Evolutionary conservation across 2,329 filamentous ascomycete species (phyloP).

Genomic region (Beauveria scarabaeidicola): DNA sequence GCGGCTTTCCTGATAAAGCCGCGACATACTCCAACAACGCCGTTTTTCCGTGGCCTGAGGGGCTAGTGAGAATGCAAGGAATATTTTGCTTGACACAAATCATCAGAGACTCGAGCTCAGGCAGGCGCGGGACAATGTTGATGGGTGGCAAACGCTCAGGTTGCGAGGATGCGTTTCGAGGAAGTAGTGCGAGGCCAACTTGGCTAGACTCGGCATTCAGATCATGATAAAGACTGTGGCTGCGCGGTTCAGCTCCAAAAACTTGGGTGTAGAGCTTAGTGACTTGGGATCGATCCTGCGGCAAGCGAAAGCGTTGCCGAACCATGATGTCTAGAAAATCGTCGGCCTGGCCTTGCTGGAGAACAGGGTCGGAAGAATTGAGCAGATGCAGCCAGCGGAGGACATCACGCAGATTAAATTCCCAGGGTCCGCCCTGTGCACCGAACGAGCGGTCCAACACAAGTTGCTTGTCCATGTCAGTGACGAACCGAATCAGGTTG

Average conservation of each 20-base stretch:
- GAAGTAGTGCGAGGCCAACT: slow-evolving; percentile 67
- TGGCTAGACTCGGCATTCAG: slow-evolving; percentile 60
- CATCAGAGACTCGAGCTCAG: slow-evolving; percentile 76
- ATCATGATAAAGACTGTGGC: slow-evolving; percentile 63
- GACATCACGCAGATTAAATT: slow-evolving; percentile 88
- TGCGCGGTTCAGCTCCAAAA: slow-evolving; percentile 45
- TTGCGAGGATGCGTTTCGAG: slow-evolving; percentile 48
- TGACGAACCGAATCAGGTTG: slow-evolving; percentile 71
- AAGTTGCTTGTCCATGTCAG: slow-evolving; percentile 65
- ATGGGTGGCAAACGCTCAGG: slow-evolving; percentile 43
- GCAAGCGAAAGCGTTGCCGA: slow-evolving; percentile 74
- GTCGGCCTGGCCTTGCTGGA: slow-evolving; percentile 50
- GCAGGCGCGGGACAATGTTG: slow-evolving; percentile 47
- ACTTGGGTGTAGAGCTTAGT: slow-evolving; percentile 56
- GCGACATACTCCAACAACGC: slow-evolving; percentile 71
- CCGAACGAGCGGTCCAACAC: slow-evolving; percentile 51
- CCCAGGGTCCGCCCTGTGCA: slow-evolving; percentile 72
- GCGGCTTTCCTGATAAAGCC: slow-evolving; percentile 62
- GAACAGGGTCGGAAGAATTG: slow-evolving; percentile 43
- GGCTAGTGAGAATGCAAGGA: slow-evolving; percentile 80
- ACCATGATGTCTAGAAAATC: slow-evolving; percentile 80
- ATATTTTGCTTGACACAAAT: slow-evolving; percentile 79
- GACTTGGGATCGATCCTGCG: slow-evolving; percentile 58
- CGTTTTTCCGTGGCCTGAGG: slow-evolving; percentile 82
- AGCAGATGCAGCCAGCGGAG: slow-evolving; percentile 74